These are phyloP conservation scores for Periconia sp. DNA, from an alignment of 2,329 filamentous ascomycete species.

Conservation along the genomic window DNA sequence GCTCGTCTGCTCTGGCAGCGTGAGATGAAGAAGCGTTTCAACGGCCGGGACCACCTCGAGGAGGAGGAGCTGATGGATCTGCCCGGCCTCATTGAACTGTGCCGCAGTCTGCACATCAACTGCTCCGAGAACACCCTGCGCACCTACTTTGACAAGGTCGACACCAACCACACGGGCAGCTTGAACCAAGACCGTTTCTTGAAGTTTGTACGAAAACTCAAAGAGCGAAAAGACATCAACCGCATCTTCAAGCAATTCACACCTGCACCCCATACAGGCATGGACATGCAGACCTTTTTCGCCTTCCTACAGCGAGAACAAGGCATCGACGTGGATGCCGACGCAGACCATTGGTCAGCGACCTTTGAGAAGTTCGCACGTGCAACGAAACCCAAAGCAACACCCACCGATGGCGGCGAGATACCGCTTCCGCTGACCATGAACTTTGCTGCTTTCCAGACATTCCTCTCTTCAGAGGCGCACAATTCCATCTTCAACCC, in stretches of 20 bases:
- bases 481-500: constrained; percentile 69
- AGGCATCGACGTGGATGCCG: constrained; percentile 73
- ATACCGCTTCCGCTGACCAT: constrained; percentile 63
- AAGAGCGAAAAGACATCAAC: constrained; percentile 81
- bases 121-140: constrained; percentile 77
- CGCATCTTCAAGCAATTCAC: constrained; percentile 70
- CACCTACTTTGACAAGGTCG: constrained; percentile 75
- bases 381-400: constrained; percentile 49
- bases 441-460: constrained; percentile 78
- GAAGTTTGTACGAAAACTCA: constrained; percentile 81
- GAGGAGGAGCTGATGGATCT: constrained; percentile 78
- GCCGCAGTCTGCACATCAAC: constrained; percentile 90
- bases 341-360: constrained; percentile 70
- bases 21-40: constrained; percentile 76
- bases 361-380: constrained; percentile 73
- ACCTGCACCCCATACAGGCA: constrained; percentile 62
- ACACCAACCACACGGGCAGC: constrained; percentile 66
- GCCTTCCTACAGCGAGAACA: constrained; percentile 76
- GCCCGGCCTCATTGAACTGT: constrained; percentile 79
- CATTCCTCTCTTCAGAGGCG: constrained; percentile 51
- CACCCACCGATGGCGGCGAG: constrained; percentile 37
- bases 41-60: constrained; percentile 56
- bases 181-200: constrained; percentile 84
- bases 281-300: constrained; percentile 77
- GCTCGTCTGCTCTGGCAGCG: constrained; percentile 84